Evolutionary conservation across 2,329 filamentous ascomycete genomes (phyloP), one percentile per base, ranked within the genome.

Genomic region (Colletotrichum destructivum): DNA sequence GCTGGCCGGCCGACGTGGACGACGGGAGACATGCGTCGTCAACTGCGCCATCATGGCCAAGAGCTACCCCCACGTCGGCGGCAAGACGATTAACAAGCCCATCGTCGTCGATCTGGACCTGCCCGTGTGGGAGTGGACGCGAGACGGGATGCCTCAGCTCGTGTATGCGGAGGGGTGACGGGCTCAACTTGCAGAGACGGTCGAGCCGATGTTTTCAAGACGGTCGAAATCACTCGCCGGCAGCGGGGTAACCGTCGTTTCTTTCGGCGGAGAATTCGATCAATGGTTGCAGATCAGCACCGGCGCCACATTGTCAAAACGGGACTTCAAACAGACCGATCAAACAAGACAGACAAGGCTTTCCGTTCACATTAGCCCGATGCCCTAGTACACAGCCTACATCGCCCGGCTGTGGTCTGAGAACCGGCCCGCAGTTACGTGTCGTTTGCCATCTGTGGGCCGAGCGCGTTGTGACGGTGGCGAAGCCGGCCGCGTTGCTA

Each of bases 81-180:
- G 89, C 18, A 93, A 91, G 79, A 86, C 82, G 73, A 90, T 93
- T 81, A 91, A 95, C 81, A 93, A 95, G 78, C 92, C 94, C 23
- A 92, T 97, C 75, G 91, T 97, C n/a, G 90, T 97, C 15, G 94
- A 97, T 78, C 78, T 97, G 40, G 90, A 95, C 74, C 83, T 96
- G 72, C 91, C 92, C 0, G 84, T 91, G 23, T 89, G 86, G 84
- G 78, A 81, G 61, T 69, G 52, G 76, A 76, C 49, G 59, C 62
- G 56, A 73, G 61, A 62, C n/a, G 60, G 60, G 3, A 52, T 62
- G 35, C 60, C 60, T 15, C 46, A 21, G 12, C 11, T 62, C 46
- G 31, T 26, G 15, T 51, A 52, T 38, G 35, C 15, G 35, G 31
- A 62, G 21, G 35, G n/a, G n/a, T 52, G 21, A 62, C 3, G 21